Percentiles rank a stretch among this genome's conserved stretches.
Evolutionary conservation across 495 filamentous ascomycete species (phyloP).

Genomic region (Penicillium roqueforti): DNA sequence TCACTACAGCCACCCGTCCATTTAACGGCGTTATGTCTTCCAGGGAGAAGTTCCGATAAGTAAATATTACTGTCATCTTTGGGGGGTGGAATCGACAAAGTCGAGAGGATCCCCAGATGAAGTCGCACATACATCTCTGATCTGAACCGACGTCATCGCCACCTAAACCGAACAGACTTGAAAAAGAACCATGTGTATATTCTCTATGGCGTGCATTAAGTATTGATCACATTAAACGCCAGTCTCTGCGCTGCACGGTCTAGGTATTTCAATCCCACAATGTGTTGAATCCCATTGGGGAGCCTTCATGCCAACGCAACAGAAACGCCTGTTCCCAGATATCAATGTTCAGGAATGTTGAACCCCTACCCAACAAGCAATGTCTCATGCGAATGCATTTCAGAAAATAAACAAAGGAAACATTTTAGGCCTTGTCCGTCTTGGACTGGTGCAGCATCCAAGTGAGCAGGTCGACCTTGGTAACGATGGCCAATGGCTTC

Average conservation of each 20-base stretch:
- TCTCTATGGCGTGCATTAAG: constrained; percentile 9
- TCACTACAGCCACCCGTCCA: constrained; percentile 37
- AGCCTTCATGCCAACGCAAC: constrained; percentile 4
- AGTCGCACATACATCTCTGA: neutral
- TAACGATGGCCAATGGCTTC: constrained; percentile 85
- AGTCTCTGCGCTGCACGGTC: constrained; percentile 11
- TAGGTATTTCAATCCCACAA: constrained; percentile 11
- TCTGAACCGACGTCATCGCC: constrained; percentile 5
- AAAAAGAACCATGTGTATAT: neutral
- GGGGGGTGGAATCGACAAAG: neutral
- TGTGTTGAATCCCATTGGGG: constrained; percentile 20
- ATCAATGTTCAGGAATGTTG: constrained; percentile 20
- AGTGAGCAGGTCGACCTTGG: constrained; percentile 92
- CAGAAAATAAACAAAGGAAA: neutral
- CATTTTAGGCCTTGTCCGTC: constrained; percentile 16
- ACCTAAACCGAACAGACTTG: neutral
- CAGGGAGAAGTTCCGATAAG: constrained; percentile 23
- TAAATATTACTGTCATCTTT: constrained; percentile 22
- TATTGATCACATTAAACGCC: constrained; percentile 7
- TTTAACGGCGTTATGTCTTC: constrained; percentile 28
- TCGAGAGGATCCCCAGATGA: neutral
- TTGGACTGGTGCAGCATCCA: constrained; percentile 77
- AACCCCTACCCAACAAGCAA: constrained; percentile 18
- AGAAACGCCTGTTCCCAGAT: constrained; percentile 19
- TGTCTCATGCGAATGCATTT: constrained; percentile 10